Percentiles rank a stretch among this genome's conserved stretches.
These are phyloP conservation scores for Ophiostoma pallidulum DNA, from an alignment of 2,329 filamentous ascomycete species.

Conservation along the genomic window DNA sequence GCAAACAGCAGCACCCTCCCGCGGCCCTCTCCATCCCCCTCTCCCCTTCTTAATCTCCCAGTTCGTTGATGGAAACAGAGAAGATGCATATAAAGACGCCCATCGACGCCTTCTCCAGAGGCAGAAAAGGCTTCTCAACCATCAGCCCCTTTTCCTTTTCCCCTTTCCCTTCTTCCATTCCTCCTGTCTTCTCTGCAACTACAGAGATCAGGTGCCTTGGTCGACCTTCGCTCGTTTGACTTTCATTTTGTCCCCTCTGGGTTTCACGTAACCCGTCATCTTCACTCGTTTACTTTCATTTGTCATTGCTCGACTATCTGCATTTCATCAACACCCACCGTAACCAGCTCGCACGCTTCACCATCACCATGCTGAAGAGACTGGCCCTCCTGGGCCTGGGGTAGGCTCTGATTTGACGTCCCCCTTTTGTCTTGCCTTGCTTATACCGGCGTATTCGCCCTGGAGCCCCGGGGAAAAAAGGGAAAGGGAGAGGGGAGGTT, in stretches of 20 bases:
- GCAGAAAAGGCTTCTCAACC: neutral
- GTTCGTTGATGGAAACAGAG: neutral
- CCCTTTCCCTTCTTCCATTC: neutral
- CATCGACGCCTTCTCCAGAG: neutral
- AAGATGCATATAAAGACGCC: conserved; percentile 1
- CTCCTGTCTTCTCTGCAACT: neutral
- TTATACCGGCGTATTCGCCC: no score
- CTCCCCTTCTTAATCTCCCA: no score
- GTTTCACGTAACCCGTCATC: neutral
- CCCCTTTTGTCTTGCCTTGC: no score
- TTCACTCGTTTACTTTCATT: neutral
- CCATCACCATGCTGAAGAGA: conserved; percentile 11
- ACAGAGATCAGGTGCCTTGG: neutral
- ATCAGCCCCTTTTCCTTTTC: neutral
- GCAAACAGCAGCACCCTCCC: no score
- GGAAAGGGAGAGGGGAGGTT: no score
- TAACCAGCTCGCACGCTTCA: no score
- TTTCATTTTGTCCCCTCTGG: neutral
- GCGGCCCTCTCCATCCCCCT: no score
- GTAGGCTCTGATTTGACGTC: conserved; percentile 2
- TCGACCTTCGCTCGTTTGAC: neutral
- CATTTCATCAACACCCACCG: neutral
- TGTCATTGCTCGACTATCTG: neutral
- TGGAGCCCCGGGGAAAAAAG: no score
- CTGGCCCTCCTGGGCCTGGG: conserved; percentile 15